phyloP scores from a whole-genome alignment of 176 grass and related monocot genomes.

The Lolium perenne region DNA sequence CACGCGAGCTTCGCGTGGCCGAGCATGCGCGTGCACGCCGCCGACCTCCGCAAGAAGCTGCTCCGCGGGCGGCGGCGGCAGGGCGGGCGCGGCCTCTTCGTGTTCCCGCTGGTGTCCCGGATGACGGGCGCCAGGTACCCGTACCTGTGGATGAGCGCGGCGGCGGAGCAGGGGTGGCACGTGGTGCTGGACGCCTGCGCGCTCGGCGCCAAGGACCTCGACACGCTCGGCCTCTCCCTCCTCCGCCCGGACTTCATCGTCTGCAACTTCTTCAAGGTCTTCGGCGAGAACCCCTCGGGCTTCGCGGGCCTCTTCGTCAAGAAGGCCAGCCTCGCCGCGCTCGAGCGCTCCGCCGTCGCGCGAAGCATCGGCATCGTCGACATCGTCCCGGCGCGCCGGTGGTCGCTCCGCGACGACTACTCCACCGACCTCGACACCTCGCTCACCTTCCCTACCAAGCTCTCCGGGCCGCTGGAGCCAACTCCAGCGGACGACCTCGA shows the following conservation, averaged over 20 bases:
- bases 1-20: conserved; percentile 86
- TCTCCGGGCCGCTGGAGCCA: background rate
- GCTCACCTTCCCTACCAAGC: conserved; percentile 39
- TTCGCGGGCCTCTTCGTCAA: conserved; percentile 89
- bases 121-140: conserved; percentile 82
- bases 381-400: conserved; percentile 69
- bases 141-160: conserved; percentile 90
- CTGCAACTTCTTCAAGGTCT: conserved; percentile 95
- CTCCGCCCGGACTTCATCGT: conserved; percentile 94
- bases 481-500: conserved; percentile 60
- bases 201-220: conserved; percentile 82
- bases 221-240: conserved; percentile 79
- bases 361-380: conserved; percentile 87
- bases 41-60: conserved; percentile 66
- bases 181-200: conserved; percentile 88
- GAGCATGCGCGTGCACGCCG: conserved; percentile 69
- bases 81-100: conserved; percentile 61
- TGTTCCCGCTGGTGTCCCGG: conserved; percentile 78
- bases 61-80: conserved; percentile 28
- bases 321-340: conserved; percentile 56
- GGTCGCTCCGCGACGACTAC: conserved; percentile 61
- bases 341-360: conserved; percentile 75
- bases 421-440: conserved; percentile 72
- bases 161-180: conserved; percentile 80
- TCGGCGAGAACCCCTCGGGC: conserved; percentile 86